phyloP scores from a whole-genome alignment of 148 eudicot genomes.

The Fallopia convolvulus region DNA sequence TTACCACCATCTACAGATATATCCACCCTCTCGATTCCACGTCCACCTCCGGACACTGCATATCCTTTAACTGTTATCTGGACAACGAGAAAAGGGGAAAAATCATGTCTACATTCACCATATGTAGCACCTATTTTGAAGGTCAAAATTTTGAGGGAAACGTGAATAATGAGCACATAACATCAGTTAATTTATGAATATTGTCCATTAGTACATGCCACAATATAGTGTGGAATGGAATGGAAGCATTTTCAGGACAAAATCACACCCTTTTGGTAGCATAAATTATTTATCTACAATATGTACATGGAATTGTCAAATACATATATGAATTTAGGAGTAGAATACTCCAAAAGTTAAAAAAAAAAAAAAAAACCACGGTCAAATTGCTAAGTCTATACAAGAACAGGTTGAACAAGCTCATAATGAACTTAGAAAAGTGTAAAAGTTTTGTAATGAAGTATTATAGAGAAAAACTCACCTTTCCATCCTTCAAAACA shows the following conservation, averaged over 20 bases:
- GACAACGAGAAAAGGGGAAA: conserved; percentile 1
- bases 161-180: neutral
- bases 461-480: conserved; percentile 20
- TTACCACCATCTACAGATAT: conserved; percentile 84
- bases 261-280: neutral
- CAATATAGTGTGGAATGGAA: neutral
- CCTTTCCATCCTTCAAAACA: conserved; percentile 70
- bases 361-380: neutral
- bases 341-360: neutral
- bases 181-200: neutral
- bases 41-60: conserved; percentile 92
- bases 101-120: neutral
- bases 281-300: neutral
- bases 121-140: neutral
- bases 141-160: neutral
- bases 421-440: neutral
- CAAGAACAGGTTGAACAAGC: neutral
- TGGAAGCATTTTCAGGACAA: neutral
- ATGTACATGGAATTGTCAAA: neutral
- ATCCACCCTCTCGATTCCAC: conserved; percentile 93
- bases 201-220: neutral
- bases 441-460: neutral
- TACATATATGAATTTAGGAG: neutral
- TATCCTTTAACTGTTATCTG: conserved; percentile 79
- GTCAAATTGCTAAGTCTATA: neutral